A percentile compares a stretch with the other conserved stretches of the same genome.
Evolutionary conservation across 352 stramenopile genomes (phyloP).

Genomic region (Elongisporangium senticosum): DNA sequence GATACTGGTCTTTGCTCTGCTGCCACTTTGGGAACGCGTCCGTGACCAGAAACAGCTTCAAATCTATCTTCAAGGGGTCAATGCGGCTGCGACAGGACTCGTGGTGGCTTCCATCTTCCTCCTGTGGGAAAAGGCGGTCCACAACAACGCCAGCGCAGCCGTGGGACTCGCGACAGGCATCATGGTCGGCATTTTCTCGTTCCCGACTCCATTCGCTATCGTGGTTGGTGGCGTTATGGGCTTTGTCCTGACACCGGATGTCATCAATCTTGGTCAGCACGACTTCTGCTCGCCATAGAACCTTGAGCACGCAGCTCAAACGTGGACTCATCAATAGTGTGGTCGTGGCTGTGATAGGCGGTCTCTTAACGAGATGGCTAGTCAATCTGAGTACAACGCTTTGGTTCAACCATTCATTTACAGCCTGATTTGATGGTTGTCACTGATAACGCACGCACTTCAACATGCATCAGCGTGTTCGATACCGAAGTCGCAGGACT

Average conservation of each 20-base stretch:
- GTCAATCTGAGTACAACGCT: not conserved
- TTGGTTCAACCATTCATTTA: not conserved
- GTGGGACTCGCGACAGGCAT: constrained; percentile 78
- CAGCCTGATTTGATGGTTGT: not conserved
- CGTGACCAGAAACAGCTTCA: constrained; percentile 84
- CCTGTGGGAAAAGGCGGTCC: constrained; percentile 83
- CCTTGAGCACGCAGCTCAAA: not conserved
- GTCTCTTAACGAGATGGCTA: not conserved
- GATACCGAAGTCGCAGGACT: not conserved
- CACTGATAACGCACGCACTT: not conserved
- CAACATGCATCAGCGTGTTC: not conserved
- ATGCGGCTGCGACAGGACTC: constrained; percentile 86
- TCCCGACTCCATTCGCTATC: constrained; percentile 61
- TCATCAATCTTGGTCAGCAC: constrained; percentile 52
- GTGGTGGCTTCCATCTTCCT: constrained; percentile 88
- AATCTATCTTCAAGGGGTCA: constrained; percentile 86
- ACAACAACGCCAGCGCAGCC: constrained; percentile 73
- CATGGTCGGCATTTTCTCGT: constrained; percentile 76
- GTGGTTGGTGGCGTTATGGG: constrained; percentile 41
- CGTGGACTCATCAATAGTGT: not conserved
- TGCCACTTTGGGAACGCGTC: constrained; percentile 90
- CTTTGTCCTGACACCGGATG: constrained; percentile 35
- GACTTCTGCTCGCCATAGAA: constrained; percentile 33
- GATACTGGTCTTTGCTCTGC: constrained; percentile 87
- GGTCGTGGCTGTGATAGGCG: too few relatives aligned